phyloP scores from a whole-genome alignment of 164 flowering plant species.

The Warburgia ugandensis region DNA sequence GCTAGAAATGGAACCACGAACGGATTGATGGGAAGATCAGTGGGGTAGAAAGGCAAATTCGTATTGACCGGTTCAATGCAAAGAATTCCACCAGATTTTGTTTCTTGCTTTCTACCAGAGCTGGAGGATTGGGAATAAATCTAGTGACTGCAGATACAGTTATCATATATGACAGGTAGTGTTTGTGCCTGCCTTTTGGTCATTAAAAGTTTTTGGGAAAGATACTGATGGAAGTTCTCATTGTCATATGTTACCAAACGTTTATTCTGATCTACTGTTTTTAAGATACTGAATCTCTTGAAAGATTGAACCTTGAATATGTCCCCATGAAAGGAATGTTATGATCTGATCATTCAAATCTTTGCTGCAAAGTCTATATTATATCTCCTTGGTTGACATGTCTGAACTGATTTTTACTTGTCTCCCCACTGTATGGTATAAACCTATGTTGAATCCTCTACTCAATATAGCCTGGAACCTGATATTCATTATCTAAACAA shows the following conservation, averaged over 20 bases:
- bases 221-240: neutral
- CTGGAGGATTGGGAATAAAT: constrained; percentile 94
- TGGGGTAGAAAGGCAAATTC: constrained; percentile 87
- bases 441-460: no score
- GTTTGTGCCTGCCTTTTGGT: neutral
- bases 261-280: neutral
- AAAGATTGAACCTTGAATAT: no score
- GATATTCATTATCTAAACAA: no score
- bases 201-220: neutral
- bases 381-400: no score
- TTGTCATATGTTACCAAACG: neutral
- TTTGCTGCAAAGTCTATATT: no score
- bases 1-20: constrained; percentile 84
- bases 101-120: constrained; percentile 88
- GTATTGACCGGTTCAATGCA: constrained; percentile 93
- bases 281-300: no score
- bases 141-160: constrained; percentile 98
- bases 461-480: no score
- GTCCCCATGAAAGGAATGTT: neutral
- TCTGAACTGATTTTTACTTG: no score
- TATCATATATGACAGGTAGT: constrained; percentile 83
- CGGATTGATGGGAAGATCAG: constrained; percentile 88
- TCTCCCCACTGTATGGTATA: no score
- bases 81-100: constrained; percentile 83
- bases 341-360: no score